Percentiles rank a stretch among this genome's conserved stretches.
These are phyloP conservation scores for Trichosporon asahii DNA, from an alignment of 1,284 basidiomycete species.

Conservation along the genomic window DNA sequence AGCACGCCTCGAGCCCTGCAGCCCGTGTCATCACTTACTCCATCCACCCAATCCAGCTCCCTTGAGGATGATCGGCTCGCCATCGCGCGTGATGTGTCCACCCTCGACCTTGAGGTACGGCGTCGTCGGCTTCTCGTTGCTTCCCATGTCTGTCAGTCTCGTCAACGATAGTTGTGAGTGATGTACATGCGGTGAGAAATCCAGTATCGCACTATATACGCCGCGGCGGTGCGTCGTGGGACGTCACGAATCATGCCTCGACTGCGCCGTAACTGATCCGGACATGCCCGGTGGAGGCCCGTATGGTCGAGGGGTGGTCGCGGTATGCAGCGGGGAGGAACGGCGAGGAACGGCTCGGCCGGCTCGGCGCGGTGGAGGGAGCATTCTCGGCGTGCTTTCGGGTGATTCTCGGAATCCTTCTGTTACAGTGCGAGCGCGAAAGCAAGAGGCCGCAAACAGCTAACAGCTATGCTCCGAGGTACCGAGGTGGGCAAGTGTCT, in stretches of 20 bases:
- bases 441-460: too few relatives aligned
- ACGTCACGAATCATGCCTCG: too few relatives aligned
- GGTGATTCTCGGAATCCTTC: background rate
- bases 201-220: background rate
- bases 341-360: too few relatives aligned
- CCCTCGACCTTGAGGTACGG: conserved; percentile 19
- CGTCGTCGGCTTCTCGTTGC: background rate
- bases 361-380: background rate
- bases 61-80: conserved; percentile 39
- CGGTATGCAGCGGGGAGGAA: too few relatives aligned
- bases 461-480: too few relatives aligned
- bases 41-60: conserved; percentile 48
- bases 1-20: too few relatives aligned
- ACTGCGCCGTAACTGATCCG: background rate
- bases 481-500: too few relatives aligned
- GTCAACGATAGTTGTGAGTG: background rate
- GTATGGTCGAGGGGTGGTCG: too few relatives aligned
- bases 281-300: background rate
- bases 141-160: background rate
- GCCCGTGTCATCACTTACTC: conserved; percentile 31
- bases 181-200: background rate
- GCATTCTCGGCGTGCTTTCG: background rate
- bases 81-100: conserved; percentile 28
- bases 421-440: too few relatives aligned
- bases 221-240: too few relatives aligned